A percentile compares a stretch with the other conserved stretches of the same genome.
These are phyloP conservation scores for peach (Prunus persica) DNA, from an alignment of 306 rosid species.

Conservation along the genomic window Prunus_persica_NCBIv2 NC_034011.1:22016501-22017000, in stretches of 20 bases:
- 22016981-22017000: constrained; percentile 21
- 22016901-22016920: background rate
- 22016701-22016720: background rate
- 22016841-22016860: constrained; percentile 38
- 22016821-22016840: constrained; percentile 32
- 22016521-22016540: background rate
- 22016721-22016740: constrained; percentile 42
- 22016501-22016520: constrained; percentile 4
- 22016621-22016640: constrained; percentile 17
- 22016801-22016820: constrained; percentile 24
- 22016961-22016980: constrained; percentile 47
- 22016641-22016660: constrained; percentile 37
- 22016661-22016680: constrained; percentile 17
- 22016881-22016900: background rate
- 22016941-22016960: constrained; percentile 39
- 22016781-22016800: constrained; percentile 58
- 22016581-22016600: constrained; percentile 34
- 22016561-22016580: constrained; percentile 20
- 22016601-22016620: constrained; percentile 49
- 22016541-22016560: constrained; percentile 10
- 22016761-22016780: constrained; percentile 15
- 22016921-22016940: constrained; percentile 1
- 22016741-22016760: constrained; percentile 34
- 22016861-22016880: constrained; percentile 3
- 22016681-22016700: background rate